A percentile compares a stretch with the other conserved stretches of the same genome.
Conservation (phyloP, 129 eudicot species). For the Oenanthe sinensis region DNA sequence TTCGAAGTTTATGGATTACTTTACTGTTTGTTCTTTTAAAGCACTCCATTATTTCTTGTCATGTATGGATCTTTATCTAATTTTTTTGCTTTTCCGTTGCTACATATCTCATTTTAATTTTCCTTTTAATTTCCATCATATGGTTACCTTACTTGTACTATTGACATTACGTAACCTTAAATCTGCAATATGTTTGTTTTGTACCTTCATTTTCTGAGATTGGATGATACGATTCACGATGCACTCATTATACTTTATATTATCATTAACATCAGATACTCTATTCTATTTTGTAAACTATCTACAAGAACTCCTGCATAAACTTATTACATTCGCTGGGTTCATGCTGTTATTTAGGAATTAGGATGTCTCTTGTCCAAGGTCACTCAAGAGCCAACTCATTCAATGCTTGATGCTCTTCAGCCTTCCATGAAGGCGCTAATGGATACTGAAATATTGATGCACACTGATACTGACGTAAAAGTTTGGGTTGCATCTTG, state of each 20-base stretch:
- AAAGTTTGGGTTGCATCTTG: slow-evolving; percentile 28
- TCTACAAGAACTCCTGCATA: neutral
- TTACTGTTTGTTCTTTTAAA: neutral
- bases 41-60: neutral
- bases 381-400: slow-evolving; percentile 20
- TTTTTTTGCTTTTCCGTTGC: neutral
- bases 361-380: slow-evolving; percentile 15
- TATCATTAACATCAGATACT: neutral
- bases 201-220: neutral
- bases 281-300: neutral
- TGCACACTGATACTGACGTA: slow-evolving; percentile 24
- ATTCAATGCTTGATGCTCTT: slow-evolving; percentile 15
- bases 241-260: neutral
- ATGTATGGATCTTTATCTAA: neutral
- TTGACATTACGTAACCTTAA: neutral
- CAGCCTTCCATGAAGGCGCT: slow-evolving; percentile 24
- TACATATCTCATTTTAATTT: neutral
- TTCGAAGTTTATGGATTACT: neutral
- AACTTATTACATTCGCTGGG: neutral
- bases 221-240: neutral
- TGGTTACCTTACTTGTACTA: neutral
- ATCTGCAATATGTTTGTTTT: neutral
- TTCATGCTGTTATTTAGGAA: slow-evolving; percentile 15
- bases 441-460: slow-evolving; percentile 17
- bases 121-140: neutral